Conservation (phyloP, 2,329 filamentous ascomycete genomes). For the Paracoccidioides brasiliensis region DNA sequence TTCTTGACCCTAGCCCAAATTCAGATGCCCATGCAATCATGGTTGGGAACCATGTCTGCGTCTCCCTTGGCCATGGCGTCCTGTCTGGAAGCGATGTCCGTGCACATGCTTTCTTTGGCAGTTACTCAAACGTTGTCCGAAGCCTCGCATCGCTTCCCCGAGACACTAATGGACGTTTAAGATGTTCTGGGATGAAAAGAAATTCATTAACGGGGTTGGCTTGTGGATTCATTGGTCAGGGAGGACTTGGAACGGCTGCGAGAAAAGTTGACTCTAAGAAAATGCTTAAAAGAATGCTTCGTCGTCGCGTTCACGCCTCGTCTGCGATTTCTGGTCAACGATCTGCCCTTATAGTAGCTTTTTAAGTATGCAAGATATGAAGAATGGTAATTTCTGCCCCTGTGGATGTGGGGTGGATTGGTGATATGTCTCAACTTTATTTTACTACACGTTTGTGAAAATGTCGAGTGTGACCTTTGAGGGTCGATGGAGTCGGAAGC, state of each 20-base stretch:
- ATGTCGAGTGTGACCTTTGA: no score
- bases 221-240: slow-evolving; percentile 10
- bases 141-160: slow-evolving; percentile 27
- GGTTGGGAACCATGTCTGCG: slow-evolving; percentile 35
- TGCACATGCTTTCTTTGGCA: slow-evolving; percentile 43
- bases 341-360: not conserved
- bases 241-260: not conserved
- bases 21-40: slow-evolving; percentile 39
- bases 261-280: not conserved
- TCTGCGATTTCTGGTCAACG: not conserved
- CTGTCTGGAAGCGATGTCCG: slow-evolving; percentile 23
- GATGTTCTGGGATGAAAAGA: slow-evolving; percentile 34
- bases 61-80: slow-evolving; percentile 48
- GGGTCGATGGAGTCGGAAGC: no score
- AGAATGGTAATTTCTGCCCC: not conserved
- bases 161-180: slow-evolving; percentile 29
- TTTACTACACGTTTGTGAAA: no score
- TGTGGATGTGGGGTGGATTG: not conserved
- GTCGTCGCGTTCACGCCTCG: not conserved
- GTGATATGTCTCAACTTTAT: no score
- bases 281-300: not conserved
- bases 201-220: slow-evolving; percentile 26
- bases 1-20: slow-evolving; percentile 38
- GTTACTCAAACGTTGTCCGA: slow-evolving; percentile 34
- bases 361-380: not conserved